Evolutionary conservation across 176 grass and related monocot species (phyloP).

Genomic region (Stipa capillata): DNA sequence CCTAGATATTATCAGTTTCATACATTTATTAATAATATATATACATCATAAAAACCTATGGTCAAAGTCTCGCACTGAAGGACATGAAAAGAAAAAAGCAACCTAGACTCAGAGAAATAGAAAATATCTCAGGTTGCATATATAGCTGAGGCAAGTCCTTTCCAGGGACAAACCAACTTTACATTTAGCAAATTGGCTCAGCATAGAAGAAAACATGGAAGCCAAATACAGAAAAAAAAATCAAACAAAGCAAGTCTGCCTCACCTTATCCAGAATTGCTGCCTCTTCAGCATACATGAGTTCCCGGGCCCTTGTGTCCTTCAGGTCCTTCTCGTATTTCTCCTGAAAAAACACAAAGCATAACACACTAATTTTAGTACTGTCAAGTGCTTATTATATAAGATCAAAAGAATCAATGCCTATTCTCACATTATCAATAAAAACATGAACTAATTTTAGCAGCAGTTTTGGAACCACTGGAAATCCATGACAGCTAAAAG

Average conservation of each 20-base stretch:
- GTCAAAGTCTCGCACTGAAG: not conserved
- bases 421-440: not conserved
- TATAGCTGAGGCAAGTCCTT: not conserved
- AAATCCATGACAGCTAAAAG: not conserved
- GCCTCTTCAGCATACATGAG: slow-evolving; percentile 86
- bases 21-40: not conserved
- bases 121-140: not conserved
- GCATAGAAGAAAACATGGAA: not conserved
- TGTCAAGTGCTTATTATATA: not conserved
- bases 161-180: not conserved
- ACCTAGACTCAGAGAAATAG: not conserved
- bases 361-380: not conserved
- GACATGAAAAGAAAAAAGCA: not conserved
- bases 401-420: not conserved
- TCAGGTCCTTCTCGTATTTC: slow-evolving; percentile 89
- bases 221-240: not conserved
- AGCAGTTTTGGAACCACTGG: not conserved
- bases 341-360: slow-evolving; percentile 50
- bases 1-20: not conserved
- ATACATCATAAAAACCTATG: not conserved
- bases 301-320: slow-evolving; percentile 74
- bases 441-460: not conserved
- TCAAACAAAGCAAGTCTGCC: not conserved
- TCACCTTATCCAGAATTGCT: slow-evolving; percentile 80
- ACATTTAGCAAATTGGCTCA: slow-evolving; percentile 12